Percentiles rank a stretch among this genome's conserved stretches.
Conservation (phyloP, 139 green algal genomes). For the Asterochloris sp. region DNA sequence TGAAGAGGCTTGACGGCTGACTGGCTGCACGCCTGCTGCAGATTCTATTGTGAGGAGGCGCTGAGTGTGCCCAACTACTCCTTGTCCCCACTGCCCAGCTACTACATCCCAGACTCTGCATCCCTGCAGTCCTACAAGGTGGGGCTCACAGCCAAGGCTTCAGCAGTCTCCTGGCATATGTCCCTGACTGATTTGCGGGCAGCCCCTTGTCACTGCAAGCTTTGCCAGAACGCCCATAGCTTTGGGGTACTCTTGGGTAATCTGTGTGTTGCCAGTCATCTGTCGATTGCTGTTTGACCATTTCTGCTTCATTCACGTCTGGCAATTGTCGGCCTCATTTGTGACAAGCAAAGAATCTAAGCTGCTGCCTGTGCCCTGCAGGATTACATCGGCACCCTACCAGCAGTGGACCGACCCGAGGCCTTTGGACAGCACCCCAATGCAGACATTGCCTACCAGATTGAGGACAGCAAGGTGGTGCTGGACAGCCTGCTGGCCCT, state of each 20-base stretch:
- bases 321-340: background rate
- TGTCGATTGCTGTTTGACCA: slow-evolving; percentile 7
- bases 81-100: slow-evolving; percentile 59
- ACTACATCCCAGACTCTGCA: slow-evolving; percentile 73
- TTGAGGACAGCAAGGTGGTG: slow-evolving; percentile 70
- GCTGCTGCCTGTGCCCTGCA: background rate
- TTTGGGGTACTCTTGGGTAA: background rate
- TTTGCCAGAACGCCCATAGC: too few relatives aligned
- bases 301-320: background rate
- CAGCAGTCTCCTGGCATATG: background rate
- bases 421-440: slow-evolving; percentile 89
- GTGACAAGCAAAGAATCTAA: too few relatives aligned
- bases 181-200: too few relatives aligned
- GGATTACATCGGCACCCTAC: slow-evolving; percentile 67
- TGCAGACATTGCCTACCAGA: slow-evolving; percentile 85
- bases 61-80: slow-evolving; percentile 64
- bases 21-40: background rate
- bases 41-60: slow-evolving; percentile 83
- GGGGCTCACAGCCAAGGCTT: background rate
- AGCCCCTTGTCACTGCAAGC: too few relatives aligned
- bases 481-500: slow-evolving; percentile 66
- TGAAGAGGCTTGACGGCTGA: too few relatives aligned
- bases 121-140: slow-evolving; percentile 51
- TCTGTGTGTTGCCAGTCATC: too few relatives aligned
- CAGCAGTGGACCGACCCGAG: slow-evolving; percentile 63